Evolutionary conservation across 2,329 filamentous ascomycete genomes (phyloP), one percentile per base, ranked within the genome.

Genomic region (Alternaria solani): DNA sequence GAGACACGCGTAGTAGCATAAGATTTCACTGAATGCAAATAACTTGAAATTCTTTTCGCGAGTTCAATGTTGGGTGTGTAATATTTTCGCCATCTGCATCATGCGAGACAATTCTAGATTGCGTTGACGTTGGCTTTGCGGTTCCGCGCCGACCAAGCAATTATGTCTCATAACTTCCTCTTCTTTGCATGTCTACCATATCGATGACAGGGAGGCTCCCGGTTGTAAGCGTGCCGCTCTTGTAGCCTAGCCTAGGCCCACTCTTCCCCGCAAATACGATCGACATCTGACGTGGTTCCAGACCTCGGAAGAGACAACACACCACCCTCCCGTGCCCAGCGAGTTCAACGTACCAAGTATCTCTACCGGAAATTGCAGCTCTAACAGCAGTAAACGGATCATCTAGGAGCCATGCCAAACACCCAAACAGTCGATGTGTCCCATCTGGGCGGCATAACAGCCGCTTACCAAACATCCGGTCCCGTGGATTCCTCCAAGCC

Each of bases 361-460:
- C 11, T 30, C 11, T 30, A 30, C 28, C 28, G 11, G 8, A 9
- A 8, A 3, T 20, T 8, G 3, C 18, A 23, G 11, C 30, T 48
- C 46, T 20, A 20, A 36, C 12, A 20, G n/a, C 44, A 48, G 32
- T 28, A 48, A 14, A 48, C 12, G 14, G 11, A 28, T 23, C 20
- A 32, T 14, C 34, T n/a, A 11, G 26, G 16, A 25, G 53, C 55
- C 18, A 68, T 78, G 75, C 62, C 72, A 6, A 72, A 73, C 48
- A 78, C 72, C 25, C 75, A 78, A 61, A 79, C 76, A 5, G 71
- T 85, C 46, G 69, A 74, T 4, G 82, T 86, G 42, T 78, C 83
- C 41, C 83, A 85, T 66, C 76, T 86, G 4, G 82, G 82, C 38
- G 83, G 83, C 65, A 84, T 82, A 59, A 75, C 80, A 9, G 84